Evolutionary conservation across 2,329 filamentous ascomycete genomes (phyloP), one percentile per base, ranked within the genome.

Genomic region (Colletotrichum lindemuthianum): DNA sequence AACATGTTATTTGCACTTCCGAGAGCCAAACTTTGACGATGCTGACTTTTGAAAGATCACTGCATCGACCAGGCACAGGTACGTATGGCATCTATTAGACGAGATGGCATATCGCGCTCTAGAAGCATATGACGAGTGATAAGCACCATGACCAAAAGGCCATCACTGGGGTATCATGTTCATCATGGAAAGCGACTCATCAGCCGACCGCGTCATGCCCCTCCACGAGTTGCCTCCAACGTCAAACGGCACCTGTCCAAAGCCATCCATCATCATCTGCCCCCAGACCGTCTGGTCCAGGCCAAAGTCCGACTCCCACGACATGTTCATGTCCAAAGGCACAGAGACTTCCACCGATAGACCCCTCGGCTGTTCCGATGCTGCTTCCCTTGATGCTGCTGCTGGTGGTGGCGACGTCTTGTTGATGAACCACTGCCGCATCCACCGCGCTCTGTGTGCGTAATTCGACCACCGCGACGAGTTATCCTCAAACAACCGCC

Each of bases 361-460:
- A 2, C 11, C 24, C 10, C 3, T 32, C 10, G 24, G n/a, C 15
- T 61, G 47, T 3, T 37, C 40, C 8, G 24, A 8, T 9, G 34
- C n/a, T 8, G 37, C 43, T 24, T 64, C 61, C 15, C 48, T 15
- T 8, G 45, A 12, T 2, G 24, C 24, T 24, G 45, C n/a, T 1
- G 24, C 24, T 24, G 45, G n/a, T 1, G 37, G 34, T n/a, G 41
- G 45, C 32, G 10, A 32, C 6, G 43, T 11, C 59, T 69, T 73
- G 11, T 68, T 67, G 4, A 72, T 2, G 47, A 75, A 80, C 79
- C 79, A 81, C n/a, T 77, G 74, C 15, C 74, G 68, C 13, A 81
- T 76, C 78, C 78, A 80, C 2, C 75, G 70, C 6, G 78, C 57
- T 60, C 78, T 79, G 54, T 75, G 75, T 43, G 72, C 71, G 37